A percentile compares a stretch with the other conserved stretches of the same genome.
Evolutionary conservation across 2,329 filamentous ascomycete genomes (phyloP).

Genomic region (Diaporthe citriasiana): DNA sequence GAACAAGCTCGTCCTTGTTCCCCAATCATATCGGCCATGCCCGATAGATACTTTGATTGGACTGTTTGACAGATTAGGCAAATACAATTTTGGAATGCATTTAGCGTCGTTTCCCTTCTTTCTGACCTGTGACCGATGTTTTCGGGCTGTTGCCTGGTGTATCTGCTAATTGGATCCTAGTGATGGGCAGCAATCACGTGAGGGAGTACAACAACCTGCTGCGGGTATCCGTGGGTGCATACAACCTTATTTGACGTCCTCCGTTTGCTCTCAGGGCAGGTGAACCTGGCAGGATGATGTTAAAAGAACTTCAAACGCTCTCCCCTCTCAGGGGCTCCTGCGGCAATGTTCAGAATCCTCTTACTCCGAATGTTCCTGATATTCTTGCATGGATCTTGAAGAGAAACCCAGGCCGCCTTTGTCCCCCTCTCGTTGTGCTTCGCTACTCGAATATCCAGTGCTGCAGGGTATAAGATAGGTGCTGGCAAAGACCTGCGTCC

Average conservation of each 20-base stretch:
- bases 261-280: conserved; percentile 43
- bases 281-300: conserved; percentile 18
- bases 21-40: not conserved
- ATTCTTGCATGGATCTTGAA: conserved; percentile 36
- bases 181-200: conserved; percentile 52
- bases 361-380: conserved; percentile 38
- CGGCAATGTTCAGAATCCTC: conserved; percentile 35
- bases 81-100: conserved; percentile 38
- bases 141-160: conserved; percentile 11
- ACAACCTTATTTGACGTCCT: conserved; percentile 55
- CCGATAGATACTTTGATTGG: conserved; percentile 23
- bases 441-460: conserved; percentile 39
- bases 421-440: conserved; percentile 28
- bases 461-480: conserved; percentile 48
- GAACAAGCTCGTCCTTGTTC: conserved; percentile 13
- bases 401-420: conserved; percentile 32
- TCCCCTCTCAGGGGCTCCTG: conserved; percentile 20
- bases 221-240: conserved; percentile 56
- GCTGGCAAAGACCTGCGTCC: conserved; percentile 44
- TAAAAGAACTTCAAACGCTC: conserved; percentile 35
- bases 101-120: not conserved
- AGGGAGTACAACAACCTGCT: conserved; percentile 53
- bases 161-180: conserved; percentile 26
- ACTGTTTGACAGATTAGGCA: conserved; percentile 37
- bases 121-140: conserved; percentile 5